These are phyloP conservation scores for Coleophoma cylindrospora DNA, from an alignment of 2,329 filamentous ascomycete genomes.

Conservation along the genomic window DNA sequence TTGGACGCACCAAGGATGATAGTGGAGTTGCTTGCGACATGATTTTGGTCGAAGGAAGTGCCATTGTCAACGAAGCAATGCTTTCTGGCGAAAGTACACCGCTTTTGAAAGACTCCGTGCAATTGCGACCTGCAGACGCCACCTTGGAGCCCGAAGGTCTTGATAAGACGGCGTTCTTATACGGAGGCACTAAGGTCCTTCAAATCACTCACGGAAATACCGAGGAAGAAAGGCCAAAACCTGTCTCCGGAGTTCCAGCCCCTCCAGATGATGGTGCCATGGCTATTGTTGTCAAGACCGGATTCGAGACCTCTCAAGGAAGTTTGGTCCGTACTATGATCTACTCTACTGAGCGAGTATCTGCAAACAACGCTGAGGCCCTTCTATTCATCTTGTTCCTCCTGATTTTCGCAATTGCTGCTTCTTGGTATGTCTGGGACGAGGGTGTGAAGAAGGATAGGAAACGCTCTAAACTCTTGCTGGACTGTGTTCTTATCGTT, in stretches of 20 bases:
- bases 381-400: conserved; percentile 97
- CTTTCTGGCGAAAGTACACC: conserved; percentile 97
- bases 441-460: conserved; percentile 92
- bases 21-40: conserved; percentile 97
- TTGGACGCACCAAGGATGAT: conserved; percentile 91
- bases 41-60: conserved; percentile 88
- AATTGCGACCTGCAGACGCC: conserved; percentile 79
- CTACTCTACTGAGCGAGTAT: conserved; percentile 96
- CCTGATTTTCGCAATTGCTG: conserved; percentile 90
- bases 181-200: conserved; percentile 94
- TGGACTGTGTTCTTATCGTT: conserved; percentile 96
- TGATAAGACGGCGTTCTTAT: conserved; percentile 95
- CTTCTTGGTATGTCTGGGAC: conserved; percentile 98
- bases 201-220: conserved; percentile 86
- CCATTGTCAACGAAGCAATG: conserved; percentile 99
- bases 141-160: conserved; percentile 80
- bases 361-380: conserved; percentile 95
- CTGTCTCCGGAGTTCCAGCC: conserved; percentile 71
- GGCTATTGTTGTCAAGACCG: conserved; percentile 93
- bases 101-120: conserved; percentile 90
- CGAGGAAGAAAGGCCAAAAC: conserved; percentile 66
- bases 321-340: conserved; percentile 99
- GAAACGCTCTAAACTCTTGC: conserved; percentile 92
- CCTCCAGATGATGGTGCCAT: conserved; percentile 92
- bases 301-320: conserved; percentile 97